Conservation (phyloP, 164 flowering plant genomes). For the Magnolia sinica region DNA sequence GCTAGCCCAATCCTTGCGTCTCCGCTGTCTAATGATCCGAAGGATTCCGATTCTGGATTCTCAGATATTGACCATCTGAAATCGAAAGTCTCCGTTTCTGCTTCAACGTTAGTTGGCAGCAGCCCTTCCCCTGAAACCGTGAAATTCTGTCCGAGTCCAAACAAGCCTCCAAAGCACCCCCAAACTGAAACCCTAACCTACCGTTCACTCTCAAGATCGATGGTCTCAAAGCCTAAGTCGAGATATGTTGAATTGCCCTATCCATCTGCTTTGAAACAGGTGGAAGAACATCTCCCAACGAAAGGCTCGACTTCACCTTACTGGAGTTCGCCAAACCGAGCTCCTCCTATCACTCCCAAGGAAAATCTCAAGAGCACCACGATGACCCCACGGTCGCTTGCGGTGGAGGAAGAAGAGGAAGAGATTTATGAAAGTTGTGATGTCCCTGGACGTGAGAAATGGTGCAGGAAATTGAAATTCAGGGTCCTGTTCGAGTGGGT, state of each 20-base stretch:
- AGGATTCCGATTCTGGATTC: neutral
- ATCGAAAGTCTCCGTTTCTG: conserved; percentile 12
- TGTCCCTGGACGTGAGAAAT: conserved; percentile 12
- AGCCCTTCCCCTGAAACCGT: conserved; percentile 30
- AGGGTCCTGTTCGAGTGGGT: conserved; percentile 44
- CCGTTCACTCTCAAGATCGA: conserved; percentile 26
- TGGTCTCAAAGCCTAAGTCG: conserved; percentile 38
- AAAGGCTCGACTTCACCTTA: conserved; percentile 15
- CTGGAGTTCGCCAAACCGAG: conserved; percentile 18
- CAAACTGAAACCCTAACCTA: conserved; percentile 10
- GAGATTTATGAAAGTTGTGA: conserved; percentile 41
- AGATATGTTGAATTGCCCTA: conserved; percentile 37
- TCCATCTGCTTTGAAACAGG: conserved; percentile 14
- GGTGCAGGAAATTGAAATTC: conserved; percentile 32
- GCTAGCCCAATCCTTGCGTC: neutral
- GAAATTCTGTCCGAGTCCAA: conserved; percentile 22
- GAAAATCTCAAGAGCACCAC: conserved; percentile 35
- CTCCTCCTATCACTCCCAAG: conserved; percentile 6
- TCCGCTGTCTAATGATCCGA: neutral
- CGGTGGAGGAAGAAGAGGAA: conserved; percentile 45
- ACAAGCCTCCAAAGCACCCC: conserved; percentile 38
- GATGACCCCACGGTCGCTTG: conserved; percentile 30
- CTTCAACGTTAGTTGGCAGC: conserved; percentile 12
- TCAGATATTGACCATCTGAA: conserved; percentile 3
- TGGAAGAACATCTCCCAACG: conserved; percentile 6